These are phyloP conservation scores for Pelomyxa schiedti DNA, from an alignment of 78 protist species.

Conservation along the genomic window DNA sequence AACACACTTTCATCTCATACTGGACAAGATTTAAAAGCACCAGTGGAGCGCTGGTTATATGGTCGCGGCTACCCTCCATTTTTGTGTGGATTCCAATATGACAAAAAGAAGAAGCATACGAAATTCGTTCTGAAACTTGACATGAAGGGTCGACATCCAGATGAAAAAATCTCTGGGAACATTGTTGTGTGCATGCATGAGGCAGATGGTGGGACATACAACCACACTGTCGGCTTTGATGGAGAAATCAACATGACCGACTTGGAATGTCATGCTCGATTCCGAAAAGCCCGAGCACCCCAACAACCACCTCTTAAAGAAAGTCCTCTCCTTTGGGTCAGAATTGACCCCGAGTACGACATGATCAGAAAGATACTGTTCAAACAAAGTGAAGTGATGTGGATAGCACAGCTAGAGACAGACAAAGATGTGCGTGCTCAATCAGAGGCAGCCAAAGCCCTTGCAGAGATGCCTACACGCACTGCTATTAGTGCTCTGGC, in stretches of 20 bases:
- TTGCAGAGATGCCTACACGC: constrained; percentile 2
- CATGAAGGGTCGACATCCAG: constrained; percentile 4
- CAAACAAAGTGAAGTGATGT: constrained; percentile 48
- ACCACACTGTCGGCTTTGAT: constrained; percentile 26
- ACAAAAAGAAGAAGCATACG: constrained; percentile 31
- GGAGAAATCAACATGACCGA: constrained; percentile 33
- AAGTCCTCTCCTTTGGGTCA: constrained; percentile 43
- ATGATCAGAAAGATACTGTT: constrained; percentile 39
- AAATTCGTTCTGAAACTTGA: constrained; percentile 39
- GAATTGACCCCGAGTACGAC: constrained; percentile 58
- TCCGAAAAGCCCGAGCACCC: constrained; percentile 28
- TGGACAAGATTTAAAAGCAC: constrained; percentile 26
- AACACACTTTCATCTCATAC: not conserved
- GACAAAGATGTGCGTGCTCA: constrained; percentile 60
- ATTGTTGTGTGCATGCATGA: constrained; percentile 20
- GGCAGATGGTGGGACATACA: constrained; percentile 30
- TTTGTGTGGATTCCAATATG: constrained; percentile 33
- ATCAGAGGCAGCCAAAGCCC: constrained; percentile 35
- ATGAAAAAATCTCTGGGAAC: constrained; percentile 4
- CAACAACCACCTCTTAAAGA: constrained; percentile 14
- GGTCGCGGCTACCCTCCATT: constrained; percentile 34
- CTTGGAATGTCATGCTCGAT: constrained; percentile 29
- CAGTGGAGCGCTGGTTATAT: constrained; percentile 42
- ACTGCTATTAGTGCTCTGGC: constrained; percentile 4
- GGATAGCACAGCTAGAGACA: constrained; percentile 54